Evolutionary conservation across 768 basidiomycete species (phyloP).

Genomic region (Lanmaoa rubissima): DNA sequence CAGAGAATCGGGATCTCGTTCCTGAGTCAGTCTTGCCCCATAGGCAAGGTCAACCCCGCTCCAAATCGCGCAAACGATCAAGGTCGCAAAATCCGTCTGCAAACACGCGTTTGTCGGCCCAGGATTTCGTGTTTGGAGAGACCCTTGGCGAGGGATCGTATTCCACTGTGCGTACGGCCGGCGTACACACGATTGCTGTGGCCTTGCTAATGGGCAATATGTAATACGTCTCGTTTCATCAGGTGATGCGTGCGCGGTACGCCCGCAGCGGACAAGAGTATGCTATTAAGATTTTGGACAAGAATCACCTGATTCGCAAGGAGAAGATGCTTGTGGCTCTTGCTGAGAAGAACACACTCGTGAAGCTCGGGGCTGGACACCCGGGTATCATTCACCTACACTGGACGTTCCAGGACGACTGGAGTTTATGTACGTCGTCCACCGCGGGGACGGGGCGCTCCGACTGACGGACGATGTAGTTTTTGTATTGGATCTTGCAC

Average conservation of each 20-base stretch:
- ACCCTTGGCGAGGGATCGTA: slow-evolving; percentile 83
- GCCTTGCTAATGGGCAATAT: slow-evolving; percentile 9
- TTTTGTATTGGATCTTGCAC: slow-evolving; percentile 74
- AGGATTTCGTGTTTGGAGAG: slow-evolving; percentile 72
- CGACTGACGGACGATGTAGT: slow-evolving; percentile 41
- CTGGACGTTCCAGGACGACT: slow-evolving; percentile 84
- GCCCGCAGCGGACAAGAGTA: slow-evolving; percentile 59
- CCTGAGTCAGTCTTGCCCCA: slow-evolving; percentile 7
- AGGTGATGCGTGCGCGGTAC: slow-evolving; percentile 61
- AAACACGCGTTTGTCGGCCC: slow-evolving; percentile 43
- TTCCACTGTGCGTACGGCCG: slow-evolving; percentile 59
- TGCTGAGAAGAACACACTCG: slow-evolving; percentile 77
- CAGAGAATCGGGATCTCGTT: slow-evolving; percentile 15
- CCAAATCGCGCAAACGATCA: slow-evolving; percentile 40
- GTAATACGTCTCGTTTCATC: slow-evolving; percentile 6
- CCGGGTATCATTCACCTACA: slow-evolving; percentile 80
- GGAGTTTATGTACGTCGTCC: slow-evolving; percentile 69
- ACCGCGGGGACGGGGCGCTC: neutral
- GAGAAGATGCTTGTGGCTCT: slow-evolving; percentile 76
- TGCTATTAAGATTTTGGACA: slow-evolving; percentile 82
- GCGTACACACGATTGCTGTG: neutral
- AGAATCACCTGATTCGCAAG: slow-evolving; percentile 75
- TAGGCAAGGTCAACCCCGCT: slow-evolving; percentile 29
- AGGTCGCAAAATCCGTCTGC: slow-evolving; percentile 46
- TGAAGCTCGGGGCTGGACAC: slow-evolving; percentile 62